Evolutionary conservation across 441 rosid genomes (phyloP).

Genomic region (Manihot esculenta): DNA sequence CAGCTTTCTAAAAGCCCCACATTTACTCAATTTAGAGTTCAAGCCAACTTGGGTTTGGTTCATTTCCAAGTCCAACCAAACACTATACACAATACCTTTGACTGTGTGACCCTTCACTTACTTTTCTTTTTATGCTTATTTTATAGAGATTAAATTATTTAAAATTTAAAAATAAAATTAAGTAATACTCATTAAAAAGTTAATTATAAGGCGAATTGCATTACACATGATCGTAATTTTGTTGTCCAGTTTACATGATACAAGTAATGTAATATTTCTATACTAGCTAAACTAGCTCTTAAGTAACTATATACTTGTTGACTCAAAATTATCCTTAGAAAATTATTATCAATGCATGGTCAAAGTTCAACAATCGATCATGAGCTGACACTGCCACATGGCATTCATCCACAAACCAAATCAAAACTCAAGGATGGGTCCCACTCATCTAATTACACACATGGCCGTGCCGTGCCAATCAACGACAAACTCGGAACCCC

Average conservation of each 20-base stretch:
- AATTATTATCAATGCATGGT: not conserved
- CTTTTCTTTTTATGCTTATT: too few species aligned
- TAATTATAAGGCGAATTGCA: too few species aligned
- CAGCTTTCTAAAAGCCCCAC: not conserved
- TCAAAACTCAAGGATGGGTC: constrained; percentile 14
- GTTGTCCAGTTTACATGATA: too few species aligned
- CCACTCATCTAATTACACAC: constrained; percentile 28
- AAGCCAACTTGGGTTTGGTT: not conserved
- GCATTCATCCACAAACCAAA: constrained; percentile 9
- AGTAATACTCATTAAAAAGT: too few species aligned
- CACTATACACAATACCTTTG: not conserved
- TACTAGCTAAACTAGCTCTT: too few species aligned
- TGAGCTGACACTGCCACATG: constrained; percentile 21
- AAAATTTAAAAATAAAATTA: too few species aligned
- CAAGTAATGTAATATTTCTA: too few species aligned
- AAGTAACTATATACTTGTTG: too few species aligned
- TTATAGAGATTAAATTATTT: too few species aligned
- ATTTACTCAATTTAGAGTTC: not conserved
- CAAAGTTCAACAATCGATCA: not conserved
- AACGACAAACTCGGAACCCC: constrained; percentile 32
- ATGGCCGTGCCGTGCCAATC: constrained; percentile 32
- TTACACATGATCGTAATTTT: too few species aligned
- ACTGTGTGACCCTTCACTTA: not conserved
- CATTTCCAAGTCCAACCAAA: constrained; percentile 4
- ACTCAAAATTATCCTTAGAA: too few species aligned